Base-by-base conservation (phyloP, 768 basidiomycete genomes). In the Phylloporus arenicola region DNA sequence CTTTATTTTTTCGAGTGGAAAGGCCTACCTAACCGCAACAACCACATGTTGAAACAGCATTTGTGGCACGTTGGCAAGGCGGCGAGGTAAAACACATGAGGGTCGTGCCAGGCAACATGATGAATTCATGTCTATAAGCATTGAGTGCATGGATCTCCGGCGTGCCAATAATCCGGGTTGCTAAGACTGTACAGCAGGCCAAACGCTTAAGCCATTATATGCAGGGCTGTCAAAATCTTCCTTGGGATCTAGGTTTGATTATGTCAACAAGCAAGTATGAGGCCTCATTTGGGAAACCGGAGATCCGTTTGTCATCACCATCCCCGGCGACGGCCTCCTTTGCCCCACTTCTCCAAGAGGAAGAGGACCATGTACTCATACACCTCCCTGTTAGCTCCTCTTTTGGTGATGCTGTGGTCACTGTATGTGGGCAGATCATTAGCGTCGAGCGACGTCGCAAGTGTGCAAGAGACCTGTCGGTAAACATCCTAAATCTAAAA, bases 401-500 rank as follows among this genome's bases (percentile, higher is more conserved):
- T 73, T 53, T 71, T 78, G 29, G 52, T 66, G 57, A 97, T 95
- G 10, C 72, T 62, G 62, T 96, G 95, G 64, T 94, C 90, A 58
- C 92, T 94, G 64, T 40, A 49, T 34, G 37, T 29, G 49, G 14
- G 27, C 22, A 43, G 22, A 30, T 29, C 17, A 47, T 64, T 49
- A 53, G 56, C 29, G 17, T 50, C 44, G 17, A 38, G 46, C 41
- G 29, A 45, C 12, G 19, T 31, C 48, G 13, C 2, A 27, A 45
- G 24, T 22, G 29, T 45, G 48, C 30, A 39, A 62, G 79, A 61
- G 51, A 90, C 87, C 90, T 92, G 70, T 99, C 96, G 20, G 92
- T 92, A 70, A 97, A 99, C 89, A 97, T 91, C 63, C 94, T 80
- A 70, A 97, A 96, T 61, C 86, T 77, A 61, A 85, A 88, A 53